A percentile compares a stretch with the other conserved stretches of the same genome.
These are phyloP conservation scores for Daldinia grandis DNA, from an alignment of 495 filamentous ascomycete genomes.

Conservation along the genomic window DNA sequence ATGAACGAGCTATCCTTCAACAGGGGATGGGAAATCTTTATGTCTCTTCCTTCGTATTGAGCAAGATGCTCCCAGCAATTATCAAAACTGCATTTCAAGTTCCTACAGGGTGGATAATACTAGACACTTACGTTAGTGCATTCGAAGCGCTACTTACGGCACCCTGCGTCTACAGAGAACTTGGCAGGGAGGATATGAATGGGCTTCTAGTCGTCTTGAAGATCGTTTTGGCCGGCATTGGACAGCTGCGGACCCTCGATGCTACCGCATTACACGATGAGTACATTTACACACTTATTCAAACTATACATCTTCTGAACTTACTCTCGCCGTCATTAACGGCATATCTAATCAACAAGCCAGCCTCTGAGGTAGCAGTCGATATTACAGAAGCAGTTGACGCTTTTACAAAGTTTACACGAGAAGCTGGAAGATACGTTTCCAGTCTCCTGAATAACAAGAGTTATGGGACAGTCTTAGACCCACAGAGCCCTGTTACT, in stretches of 20 bases:
- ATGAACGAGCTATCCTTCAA: constrained; percentile 51
- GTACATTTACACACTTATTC: constrained; percentile 29
- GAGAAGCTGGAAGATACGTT: constrained; percentile 26
- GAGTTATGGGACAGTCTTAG: not conserved
- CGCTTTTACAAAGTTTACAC: constrained; percentile 34
- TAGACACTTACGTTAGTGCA: constrained; percentile 52
- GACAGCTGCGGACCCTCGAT: constrained; percentile 15
- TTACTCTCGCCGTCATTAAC: constrained; percentile 38
- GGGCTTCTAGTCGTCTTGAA: constrained; percentile 35
- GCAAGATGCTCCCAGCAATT: constrained; percentile 54
- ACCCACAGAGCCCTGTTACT: not conserved
- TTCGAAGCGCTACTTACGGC: constrained; percentile 38
- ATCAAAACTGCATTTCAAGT: constrained; percentile 40
- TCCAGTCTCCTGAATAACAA: constrained; percentile 15
- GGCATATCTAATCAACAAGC: constrained; percentile 41
- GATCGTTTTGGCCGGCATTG: constrained; percentile 22
- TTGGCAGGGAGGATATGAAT: constrained; percentile 39
- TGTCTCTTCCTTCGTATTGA: constrained; percentile 55
- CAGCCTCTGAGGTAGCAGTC: constrained; percentile 19
- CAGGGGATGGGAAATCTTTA: constrained; percentile 52
- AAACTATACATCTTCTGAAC: constrained; percentile 35
- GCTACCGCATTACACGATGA: constrained; percentile 11
- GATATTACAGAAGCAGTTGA: constrained; percentile 22
- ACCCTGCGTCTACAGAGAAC: constrained; percentile 40
- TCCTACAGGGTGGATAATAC: constrained; percentile 46